A percentile compares a stretch with the other conserved stretches of the same genome.
These are phyloP conservation scores for Colletotrichum godetiae DNA, from an alignment of 2,329 filamentous ascomycete genomes.

Conservation along the genomic window DNA sequence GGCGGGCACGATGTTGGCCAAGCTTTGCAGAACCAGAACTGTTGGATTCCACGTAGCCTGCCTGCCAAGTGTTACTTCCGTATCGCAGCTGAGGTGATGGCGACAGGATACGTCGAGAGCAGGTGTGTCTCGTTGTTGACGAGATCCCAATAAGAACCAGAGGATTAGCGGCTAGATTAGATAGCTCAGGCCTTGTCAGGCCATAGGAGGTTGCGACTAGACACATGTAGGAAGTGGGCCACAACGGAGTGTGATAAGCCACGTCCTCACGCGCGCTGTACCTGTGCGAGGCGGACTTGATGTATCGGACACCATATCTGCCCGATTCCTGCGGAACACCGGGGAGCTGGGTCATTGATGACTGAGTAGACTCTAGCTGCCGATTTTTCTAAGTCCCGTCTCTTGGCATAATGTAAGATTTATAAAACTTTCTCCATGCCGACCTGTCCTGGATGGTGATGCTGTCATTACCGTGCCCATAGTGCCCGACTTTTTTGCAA, in stretches of 20 bases:
- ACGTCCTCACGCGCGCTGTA: not conserved
- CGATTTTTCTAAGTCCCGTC: not conserved
- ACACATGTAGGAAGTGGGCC: not conserved
- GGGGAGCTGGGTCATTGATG: not conserved
- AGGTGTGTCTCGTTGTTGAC: not conserved
- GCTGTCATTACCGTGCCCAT: not conserved
- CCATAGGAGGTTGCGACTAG: not conserved
- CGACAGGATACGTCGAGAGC: not conserved
- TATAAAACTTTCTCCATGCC: not conserved
- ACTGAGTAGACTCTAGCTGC: not conserved
- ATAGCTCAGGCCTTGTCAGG: not conserved
- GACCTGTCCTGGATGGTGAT: not conserved
- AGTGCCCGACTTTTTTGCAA: not conserved
- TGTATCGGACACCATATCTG: not conserved
- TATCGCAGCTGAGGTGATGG: not conserved
- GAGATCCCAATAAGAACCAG: not conserved
- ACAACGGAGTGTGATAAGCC: not conserved
- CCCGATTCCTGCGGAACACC: slow-evolving; percentile 17
- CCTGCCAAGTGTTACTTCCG: not conserved
- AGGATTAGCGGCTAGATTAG: not conserved
- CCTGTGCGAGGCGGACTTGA: not conserved
- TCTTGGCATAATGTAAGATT: not conserved
- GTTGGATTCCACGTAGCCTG: not conserved
- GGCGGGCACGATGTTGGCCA: not conserved
- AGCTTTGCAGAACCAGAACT: not conserved